Percentiles rank a stretch among this genome's conserved stretches.
Conservation (phyloP, 768 basidiomycete genomes). For the Mycena pura region DNA sequence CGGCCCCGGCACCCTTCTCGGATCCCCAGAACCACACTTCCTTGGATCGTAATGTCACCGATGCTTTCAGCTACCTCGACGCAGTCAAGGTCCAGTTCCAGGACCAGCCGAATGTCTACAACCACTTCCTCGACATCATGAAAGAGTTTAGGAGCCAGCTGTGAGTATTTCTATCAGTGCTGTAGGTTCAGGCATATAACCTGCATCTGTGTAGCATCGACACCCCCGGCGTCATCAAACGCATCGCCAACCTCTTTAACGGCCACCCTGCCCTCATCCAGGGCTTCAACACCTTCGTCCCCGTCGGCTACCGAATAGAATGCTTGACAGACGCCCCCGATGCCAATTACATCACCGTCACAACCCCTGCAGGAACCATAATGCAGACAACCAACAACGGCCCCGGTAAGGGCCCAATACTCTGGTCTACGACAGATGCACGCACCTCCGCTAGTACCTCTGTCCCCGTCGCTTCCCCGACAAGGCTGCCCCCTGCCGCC, state of each 20-base stretch:
- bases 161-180: conserved; percentile 63
- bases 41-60: conserved; percentile 81
- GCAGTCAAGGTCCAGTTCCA: conserved; percentile 91
- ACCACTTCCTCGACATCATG: conserved; percentile 95
- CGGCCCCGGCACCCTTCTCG: conserved; percentile 7
- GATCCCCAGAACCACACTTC: conserved; percentile 41
- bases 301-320: conserved; percentile 93
- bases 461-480: conserved; percentile 20
- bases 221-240: conserved; percentile 95
- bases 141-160: conserved; percentile 97
- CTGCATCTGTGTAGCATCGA: conserved; percentile 74
- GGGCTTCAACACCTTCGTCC: conserved; percentile 98
- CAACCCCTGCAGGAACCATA: conserved; percentile 73
- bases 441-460: conserved; percentile 4
- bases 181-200: conserved; percentile 49
- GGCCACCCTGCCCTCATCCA: conserved; percentile 92
- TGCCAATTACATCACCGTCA: conserved; percentile 74
- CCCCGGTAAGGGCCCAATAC: conserved; percentile 42
- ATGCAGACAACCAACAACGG: conserved; percentile 62
- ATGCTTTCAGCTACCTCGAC: conserved; percentile 91
- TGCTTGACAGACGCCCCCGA: conserved; percentile 71
- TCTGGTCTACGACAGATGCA: conserved; percentile 44
- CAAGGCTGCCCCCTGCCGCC: conserved; percentile 9
- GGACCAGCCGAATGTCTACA: conserved; percentile 93
- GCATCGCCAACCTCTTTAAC: conserved; percentile 91